Conservation (phyloP, 306 rosid genomes). For the Benincasa hispida region DNA sequence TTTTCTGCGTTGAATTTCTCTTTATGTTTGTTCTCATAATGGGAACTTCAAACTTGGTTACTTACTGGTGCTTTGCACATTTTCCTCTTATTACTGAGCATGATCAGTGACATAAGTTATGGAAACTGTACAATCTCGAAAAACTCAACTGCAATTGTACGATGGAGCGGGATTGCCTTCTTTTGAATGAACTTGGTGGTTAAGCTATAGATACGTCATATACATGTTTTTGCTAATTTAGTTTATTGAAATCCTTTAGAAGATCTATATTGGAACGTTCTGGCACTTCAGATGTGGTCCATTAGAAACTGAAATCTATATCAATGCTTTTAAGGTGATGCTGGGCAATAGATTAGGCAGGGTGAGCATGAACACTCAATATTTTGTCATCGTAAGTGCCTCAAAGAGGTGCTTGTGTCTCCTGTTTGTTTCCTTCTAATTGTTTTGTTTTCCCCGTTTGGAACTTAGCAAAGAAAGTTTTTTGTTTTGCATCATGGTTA, state of each 20-base stretch:
- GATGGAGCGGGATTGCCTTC: not conserved
- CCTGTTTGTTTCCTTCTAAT: not conserved
- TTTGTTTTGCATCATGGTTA: not conserved
- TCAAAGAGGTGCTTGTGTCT: not conserved
- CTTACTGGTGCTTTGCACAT: not conserved
- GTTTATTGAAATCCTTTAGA: not conserved
- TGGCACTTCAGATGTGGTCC: not conserved
- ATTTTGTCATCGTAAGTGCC: not conserved
- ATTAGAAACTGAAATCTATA: not conserved
- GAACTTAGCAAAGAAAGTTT: not conserved
- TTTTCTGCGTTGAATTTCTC: not conserved
- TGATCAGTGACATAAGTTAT: not conserved
- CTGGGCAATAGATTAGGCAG: not conserved
- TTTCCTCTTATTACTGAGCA: not conserved
- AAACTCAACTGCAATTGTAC: not conserved
- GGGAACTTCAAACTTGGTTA: not conserved
- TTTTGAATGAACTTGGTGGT: not conserved
- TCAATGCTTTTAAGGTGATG: not conserved
- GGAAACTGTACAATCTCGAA: not conserved
- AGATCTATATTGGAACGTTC: not conserved
- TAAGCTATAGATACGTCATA: not conserved
- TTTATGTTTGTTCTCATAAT: not conserved
- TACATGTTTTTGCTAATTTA: not conserved
- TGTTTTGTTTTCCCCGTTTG: not conserved
- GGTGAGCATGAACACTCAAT: not conserved